These are phyloP conservation scores for Tuber melanosporum DNA, from an alignment of 495 filamentous ascomycete species.

Conservation along the genomic window DNA sequence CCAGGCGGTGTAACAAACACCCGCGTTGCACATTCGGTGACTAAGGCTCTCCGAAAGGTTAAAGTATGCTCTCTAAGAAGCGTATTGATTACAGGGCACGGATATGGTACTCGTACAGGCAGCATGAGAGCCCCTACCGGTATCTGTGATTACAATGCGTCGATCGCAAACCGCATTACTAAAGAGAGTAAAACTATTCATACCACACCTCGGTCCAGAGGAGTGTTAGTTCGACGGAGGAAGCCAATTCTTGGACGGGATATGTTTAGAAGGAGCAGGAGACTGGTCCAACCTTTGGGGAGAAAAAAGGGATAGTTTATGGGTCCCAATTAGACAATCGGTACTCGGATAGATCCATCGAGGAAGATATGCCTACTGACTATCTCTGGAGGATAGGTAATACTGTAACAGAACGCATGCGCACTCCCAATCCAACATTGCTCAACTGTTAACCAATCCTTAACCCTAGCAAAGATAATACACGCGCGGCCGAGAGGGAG, in stretches of 20 bases:
- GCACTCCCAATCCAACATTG: background rate
- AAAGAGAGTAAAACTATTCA: background rate
- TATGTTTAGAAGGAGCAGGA: background rate
- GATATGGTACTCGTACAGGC: background rate
- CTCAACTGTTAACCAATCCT: background rate
- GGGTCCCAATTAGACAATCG: background rate
- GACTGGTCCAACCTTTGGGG: background rate
- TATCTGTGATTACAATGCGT: background rate
- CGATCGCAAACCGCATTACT: background rate
- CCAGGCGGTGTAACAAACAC: background rate
- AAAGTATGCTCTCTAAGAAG: background rate
- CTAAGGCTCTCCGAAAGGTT: background rate
- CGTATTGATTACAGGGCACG: background rate
- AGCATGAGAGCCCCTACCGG: background rate
- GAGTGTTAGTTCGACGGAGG: background rate
- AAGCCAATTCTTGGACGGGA: background rate
- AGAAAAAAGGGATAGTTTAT: background rate
- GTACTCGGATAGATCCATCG: background rate
- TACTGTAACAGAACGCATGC: background rate
- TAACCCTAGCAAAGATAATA: background rate
- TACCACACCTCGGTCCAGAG: background rate
- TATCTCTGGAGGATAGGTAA: background rate
- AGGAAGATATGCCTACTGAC: background rate
- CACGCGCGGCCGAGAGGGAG: background rate
- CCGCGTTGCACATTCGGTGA: background rate